Percentiles rank a stretch among this genome's conserved stretches.
phyloP scores from a whole-genome alignment of 75 land plant genomes.

The Pinus albicaulis region DNA sequence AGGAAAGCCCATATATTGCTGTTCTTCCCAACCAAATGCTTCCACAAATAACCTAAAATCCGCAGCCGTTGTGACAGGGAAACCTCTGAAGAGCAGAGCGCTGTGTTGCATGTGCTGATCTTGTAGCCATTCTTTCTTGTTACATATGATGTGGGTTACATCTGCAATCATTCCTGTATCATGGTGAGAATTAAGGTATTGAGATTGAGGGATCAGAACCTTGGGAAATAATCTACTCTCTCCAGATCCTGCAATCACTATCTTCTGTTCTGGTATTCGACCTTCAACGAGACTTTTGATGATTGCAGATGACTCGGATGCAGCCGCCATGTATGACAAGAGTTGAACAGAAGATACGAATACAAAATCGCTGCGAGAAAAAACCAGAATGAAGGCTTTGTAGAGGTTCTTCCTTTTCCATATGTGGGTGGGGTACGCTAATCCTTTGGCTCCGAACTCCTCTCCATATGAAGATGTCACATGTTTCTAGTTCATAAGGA shows the following conservation, averaged over 20 bases:
- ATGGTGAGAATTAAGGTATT: not conserved
- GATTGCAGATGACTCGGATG: too few species aligned
- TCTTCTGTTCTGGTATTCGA: not conserved
- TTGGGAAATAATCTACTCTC: not conserved
- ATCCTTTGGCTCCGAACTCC: too few species aligned
- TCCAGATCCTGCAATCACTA: not conserved
- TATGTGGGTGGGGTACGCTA: too few species aligned
- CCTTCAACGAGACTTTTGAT: not conserved
- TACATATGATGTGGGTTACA: not conserved
- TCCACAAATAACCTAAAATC: constrained; percentile 15
- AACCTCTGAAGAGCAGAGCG: constrained; percentile 18
- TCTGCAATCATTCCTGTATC: too few species aligned
- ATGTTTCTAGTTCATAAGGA: too few species aligned
- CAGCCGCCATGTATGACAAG: too few species aligned
- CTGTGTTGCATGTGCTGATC: not conserved
- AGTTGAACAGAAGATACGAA: too few species aligned
- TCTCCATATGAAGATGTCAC: too few species aligned
- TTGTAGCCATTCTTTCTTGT: not conserved
- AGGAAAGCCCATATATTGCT: constrained; percentile 11
- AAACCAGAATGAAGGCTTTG: too few species aligned
- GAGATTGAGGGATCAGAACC: not conserved
- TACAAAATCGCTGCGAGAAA: too few species aligned
- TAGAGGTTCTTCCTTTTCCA: too few species aligned
- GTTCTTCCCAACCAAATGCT: constrained; percentile 18
- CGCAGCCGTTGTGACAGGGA: not conserved